A percentile compares a stretch with the other conserved stretches of the same genome.
Evolutionary conservation across 768 basidiomycete species (phyloP).

Genomic region (Gloeostereum incarnatum): DNA sequence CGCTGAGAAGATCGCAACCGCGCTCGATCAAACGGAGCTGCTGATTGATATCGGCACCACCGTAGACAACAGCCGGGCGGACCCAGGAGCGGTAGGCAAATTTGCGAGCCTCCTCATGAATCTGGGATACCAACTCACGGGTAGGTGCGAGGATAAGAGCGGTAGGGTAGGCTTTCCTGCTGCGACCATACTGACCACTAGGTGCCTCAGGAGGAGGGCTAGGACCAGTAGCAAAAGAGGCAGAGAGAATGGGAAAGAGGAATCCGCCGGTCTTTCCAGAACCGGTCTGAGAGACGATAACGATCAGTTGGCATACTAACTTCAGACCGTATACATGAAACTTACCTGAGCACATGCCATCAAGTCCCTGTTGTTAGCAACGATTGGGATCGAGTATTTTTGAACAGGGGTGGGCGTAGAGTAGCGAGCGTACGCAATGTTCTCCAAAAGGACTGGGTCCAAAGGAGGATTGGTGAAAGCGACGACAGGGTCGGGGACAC

Average conservation of each 20-base stretch:
- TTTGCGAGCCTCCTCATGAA: constrained; percentile 98
- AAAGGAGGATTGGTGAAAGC: constrained; percentile 85
- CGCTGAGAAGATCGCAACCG: constrained; percentile 94
- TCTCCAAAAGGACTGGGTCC: constrained; percentile 90
- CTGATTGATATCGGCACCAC: constrained; percentile 95
- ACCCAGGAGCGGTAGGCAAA: constrained; percentile 99
- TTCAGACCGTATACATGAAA: constrained; percentile 4
- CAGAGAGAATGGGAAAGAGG: constrained; percentile 97
- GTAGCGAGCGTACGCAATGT: constrained; percentile 90
- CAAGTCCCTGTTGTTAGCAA: constrained; percentile 79
- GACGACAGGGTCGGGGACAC: constrained; percentile 91
- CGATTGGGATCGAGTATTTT: constrained; percentile 99
- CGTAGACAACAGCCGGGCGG: constrained; percentile 96
- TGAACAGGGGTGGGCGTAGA: constrained; percentile 96
- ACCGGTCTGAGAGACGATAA: constrained; percentile 65
- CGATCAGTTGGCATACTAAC: constrained; percentile 8
- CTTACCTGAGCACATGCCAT: constrained; percentile 92
- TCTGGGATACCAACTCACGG: constrained; percentile 97
- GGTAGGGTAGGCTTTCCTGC: constrained; percentile 91
- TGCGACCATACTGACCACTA: constrained; percentile 45
- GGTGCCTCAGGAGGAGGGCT: constrained; percentile 50
- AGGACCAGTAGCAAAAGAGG: constrained; percentile 82
- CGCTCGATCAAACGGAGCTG: constrained; percentile 93
- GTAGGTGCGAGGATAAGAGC: constrained; percentile 98
- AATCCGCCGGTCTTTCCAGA: constrained; percentile 99